A percentile compares a stretch with the other conserved stretches of the same genome.
Evolutionary conservation across 805 yeast species (phyloP).

Genomic region (Yarrowia sp.): DNA sequence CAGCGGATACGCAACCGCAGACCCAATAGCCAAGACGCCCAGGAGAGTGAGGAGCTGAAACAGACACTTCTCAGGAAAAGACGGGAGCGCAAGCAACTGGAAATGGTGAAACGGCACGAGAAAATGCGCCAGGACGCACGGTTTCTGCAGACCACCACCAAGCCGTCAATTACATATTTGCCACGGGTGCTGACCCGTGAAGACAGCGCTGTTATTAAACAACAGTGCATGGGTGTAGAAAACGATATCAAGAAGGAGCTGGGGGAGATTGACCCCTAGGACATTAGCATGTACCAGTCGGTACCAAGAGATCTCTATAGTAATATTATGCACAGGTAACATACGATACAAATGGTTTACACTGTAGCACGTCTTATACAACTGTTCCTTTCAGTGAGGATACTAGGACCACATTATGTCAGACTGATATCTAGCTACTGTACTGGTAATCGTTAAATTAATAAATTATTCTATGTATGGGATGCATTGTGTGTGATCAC

Average conservation of each 20-base stretch:
- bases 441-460: no score
- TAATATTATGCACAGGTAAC: no score
- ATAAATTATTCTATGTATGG: neutral
- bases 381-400: no score
- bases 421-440: no score
- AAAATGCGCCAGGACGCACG: neutral
- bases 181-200: neutral
- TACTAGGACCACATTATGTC: no score
- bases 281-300: no score
- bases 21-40: neutral
- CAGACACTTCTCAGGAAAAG: neutral
- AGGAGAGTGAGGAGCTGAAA: neutral
- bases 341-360: no score
- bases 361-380: no score
- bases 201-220: neutral
- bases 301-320: no score
- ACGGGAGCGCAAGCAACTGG: neutral
- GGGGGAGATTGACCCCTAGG: neutral
- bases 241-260: neutral
- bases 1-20: neutral
- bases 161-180: neutral
- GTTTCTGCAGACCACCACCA: neutral
- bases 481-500: neutral
- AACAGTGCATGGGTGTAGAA: conserved; percentile 1
- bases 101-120: conserved; percentile 1